Percentiles rank a stretch among this genome's conserved stretches.
Evolutionary conservation across 257 asterid genomes (phyloP).

Genomic region (Plantago ovata): DNA sequence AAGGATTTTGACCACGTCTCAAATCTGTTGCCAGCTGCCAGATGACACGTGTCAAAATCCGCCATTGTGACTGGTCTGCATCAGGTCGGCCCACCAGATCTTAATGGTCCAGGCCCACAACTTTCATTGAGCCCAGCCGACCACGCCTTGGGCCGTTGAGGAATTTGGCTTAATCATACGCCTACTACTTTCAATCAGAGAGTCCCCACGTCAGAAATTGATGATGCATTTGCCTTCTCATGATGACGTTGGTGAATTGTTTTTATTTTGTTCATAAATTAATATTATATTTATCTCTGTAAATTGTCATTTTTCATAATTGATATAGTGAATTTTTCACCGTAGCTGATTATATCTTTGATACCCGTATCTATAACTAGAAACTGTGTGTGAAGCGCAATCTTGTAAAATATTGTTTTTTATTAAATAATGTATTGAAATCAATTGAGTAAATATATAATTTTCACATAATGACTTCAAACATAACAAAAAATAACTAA

Average conservation of each 20-base stretch:
- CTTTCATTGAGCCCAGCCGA: conserved; percentile 7
- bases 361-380: too few species aligned
- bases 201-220: not conserved
- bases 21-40: conserved; percentile 11
- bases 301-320: too few species aligned
- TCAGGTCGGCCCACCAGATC: conserved; percentile 16
- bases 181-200: not conserved
- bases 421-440: too few species aligned
- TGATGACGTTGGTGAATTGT: not conserved
- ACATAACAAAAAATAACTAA: too few species aligned
- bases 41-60: conserved; percentile 19
- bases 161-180: not conserved
- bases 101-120: conserved; percentile 19
- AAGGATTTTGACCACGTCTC: conserved; percentile 21
- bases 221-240: not conserved
- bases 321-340: too few species aligned
- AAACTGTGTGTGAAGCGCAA: too few species aligned
- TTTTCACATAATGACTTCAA: too few species aligned
- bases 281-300: too few species aligned
- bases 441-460: too few species aligned
- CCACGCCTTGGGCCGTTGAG: conserved; percentile 4
- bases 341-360: too few species aligned
- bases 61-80: not conserved
- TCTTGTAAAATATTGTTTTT: too few species aligned
- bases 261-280: too few species aligned